Evolutionary conservation across 305 asterid genomes (phyloP), one percentile per base, ranked within the genome.

Genomic region (Petunia hybrid): DNA sequence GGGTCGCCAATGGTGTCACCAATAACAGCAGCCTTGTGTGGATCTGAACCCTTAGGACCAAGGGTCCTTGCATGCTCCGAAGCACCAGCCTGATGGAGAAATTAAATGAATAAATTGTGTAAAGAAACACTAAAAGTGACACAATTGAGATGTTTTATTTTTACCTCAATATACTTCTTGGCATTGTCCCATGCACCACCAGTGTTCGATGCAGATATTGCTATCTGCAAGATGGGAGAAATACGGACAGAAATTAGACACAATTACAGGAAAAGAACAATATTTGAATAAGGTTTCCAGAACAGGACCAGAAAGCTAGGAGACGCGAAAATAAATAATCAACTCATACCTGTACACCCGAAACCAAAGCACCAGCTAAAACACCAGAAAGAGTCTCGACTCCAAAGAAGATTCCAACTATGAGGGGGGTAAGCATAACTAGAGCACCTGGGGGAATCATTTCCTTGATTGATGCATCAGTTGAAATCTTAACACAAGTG

Each of bases 1-100:
- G 90, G 90, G 78, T 87, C 90, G 14, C 90, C 90, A 16, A 87
- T 76, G 4, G 90, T 87, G 86, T 87, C 90, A 41, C 90, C 90
- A 65, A 85, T 87, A 3, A 87, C 90, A n/a, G 90, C 90, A 1
- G 90, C 90, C 60, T 87, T 87, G 83, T 87, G 90, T 14, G 87
- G 56, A 39, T 87, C 90, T 4, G 90, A 87, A 38, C 90, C 90
- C 45, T 87, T 87, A 1, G 90, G 90, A 7, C 90, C 90, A 2
- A 87, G 86, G 4, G 46, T 68, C 45, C 83, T 85, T 9, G 90
- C 90, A 81, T 87, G 90, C 51, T 82, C 85, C 2, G 90, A 87
- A 12, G 83, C 90, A 61, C 88, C 90, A n/a, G 90, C 90, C 90
- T 87, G 65, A 22, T 22, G 31, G 31, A 22, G 31, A 22, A 22